A percentile compares a stretch with the other conserved stretches of the same genome.
Conservation (phyloP, 2,329 filamentous ascomycete genomes). For the Setomelanomma holmii region DNA sequence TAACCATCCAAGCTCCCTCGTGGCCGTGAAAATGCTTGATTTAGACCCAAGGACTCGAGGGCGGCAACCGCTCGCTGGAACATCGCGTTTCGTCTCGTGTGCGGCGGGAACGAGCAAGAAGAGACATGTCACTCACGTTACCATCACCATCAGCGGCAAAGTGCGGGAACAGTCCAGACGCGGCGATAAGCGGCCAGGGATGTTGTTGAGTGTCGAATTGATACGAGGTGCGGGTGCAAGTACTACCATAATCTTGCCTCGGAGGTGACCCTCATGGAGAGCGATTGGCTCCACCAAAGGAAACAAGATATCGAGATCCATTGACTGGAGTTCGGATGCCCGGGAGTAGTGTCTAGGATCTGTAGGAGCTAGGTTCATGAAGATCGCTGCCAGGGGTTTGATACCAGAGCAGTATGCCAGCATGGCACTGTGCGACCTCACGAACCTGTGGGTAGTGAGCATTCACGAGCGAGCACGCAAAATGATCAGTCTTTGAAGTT, state of each 20-base stretch:
- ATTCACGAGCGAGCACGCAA: conserved; percentile 7
- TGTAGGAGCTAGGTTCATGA: too few species aligned
- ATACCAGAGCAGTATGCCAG: conserved; percentile 10
- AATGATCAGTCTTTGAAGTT: too few species aligned
- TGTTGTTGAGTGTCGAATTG: background rate
- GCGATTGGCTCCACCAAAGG: background rate
- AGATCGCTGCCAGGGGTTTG: conserved; percentile 4
- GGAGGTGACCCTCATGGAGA: background rate
- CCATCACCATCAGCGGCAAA: background rate
- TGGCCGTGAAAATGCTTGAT: conserved; percentile 23
- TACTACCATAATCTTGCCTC: background rate
- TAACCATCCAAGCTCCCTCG: conserved; percentile 27
- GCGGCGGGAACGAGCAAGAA: conserved; percentile 15
- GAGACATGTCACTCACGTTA: conserved; percentile 3
- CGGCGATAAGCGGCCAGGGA: conserved; percentile 11
- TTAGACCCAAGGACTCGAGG: conserved; percentile 9
- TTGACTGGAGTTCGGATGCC: too few species aligned
- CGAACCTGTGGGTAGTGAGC: conserved; percentile 11
- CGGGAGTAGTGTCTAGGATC: too few species aligned
- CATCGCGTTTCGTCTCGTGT: conserved; percentile 12
- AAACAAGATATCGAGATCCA: background rate
- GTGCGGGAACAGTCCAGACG: conserved; percentile 13
- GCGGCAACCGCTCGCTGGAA: conserved; percentile 15
- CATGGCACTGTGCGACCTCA: conserved; percentile 9
- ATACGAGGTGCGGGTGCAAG: conserved; percentile 2